Percentiles rank a stretch among this genome's conserved stretches.
Evolutionary conservation across 768 basidiomycete genomes (phyloP).

Genomic region (Boletus edulis): DNA sequence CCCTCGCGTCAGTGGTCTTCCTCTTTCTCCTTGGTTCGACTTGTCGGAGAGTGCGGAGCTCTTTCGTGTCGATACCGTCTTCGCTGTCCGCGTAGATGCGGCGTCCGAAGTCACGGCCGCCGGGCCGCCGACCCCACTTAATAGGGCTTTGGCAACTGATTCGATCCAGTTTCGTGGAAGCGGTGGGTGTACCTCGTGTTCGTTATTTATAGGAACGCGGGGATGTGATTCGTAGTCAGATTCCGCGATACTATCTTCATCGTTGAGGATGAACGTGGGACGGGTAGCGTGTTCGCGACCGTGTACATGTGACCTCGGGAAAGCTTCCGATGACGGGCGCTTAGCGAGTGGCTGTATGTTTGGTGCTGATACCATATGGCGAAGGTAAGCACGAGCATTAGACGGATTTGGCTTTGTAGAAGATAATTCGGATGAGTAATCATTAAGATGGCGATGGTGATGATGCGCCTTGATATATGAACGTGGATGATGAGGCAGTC

Average conservation of each 20-base stretch:
- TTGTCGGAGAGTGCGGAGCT: slow-evolving; percentile 23
- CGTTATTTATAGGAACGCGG: slow-evolving; percentile 30
- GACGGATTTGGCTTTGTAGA: slow-evolving; percentile 30
- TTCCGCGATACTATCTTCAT: slow-evolving; percentile 26
- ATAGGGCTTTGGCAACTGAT: slow-evolving; percentile 62
- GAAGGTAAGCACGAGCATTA: slow-evolving; percentile 64
- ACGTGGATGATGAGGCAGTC: slow-evolving; percentile 21
- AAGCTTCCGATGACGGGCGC: slow-evolving; percentile 32
- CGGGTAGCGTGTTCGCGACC: slow-evolving; percentile 23
- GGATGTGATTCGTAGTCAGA: slow-evolving; percentile 19
- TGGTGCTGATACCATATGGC: slow-evolving; percentile 69
- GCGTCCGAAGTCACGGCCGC: slow-evolving; percentile 28
- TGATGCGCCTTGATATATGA: slow-evolving; percentile 16
- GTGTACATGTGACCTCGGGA: slow-evolving; percentile 32
- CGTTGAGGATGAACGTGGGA: slow-evolving; percentile 33
- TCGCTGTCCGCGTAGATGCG: slow-evolving; percentile 21
- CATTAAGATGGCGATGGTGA: slow-evolving; percentile 22
- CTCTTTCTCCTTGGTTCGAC: slow-evolving; percentile 23
- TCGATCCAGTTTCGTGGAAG: slow-evolving; percentile 71
- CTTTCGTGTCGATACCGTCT: slow-evolving; percentile 23
- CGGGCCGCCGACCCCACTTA: slow-evolving; percentile 48
- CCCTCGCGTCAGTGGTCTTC: slow-evolving; percentile 6
- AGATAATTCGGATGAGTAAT: slow-evolving; percentile 25
- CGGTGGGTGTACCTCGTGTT: slow-evolving; percentile 41
- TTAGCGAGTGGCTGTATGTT: slow-evolving; percentile 38